Conservation (phyloP, 1,284 basidiomycete species). For the Phlebopus sp. region DNA sequence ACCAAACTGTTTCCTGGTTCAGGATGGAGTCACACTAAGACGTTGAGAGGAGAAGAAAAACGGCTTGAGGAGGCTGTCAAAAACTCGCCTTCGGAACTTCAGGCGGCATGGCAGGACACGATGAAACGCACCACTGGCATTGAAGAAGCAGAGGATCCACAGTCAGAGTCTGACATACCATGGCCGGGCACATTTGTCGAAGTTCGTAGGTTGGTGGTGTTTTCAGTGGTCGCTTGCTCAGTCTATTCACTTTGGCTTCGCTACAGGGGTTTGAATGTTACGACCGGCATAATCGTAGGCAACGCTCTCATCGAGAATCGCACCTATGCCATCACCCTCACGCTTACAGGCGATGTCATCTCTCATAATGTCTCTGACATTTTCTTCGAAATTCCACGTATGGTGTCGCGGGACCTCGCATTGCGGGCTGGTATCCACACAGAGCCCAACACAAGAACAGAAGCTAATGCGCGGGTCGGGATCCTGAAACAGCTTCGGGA, state of each 20-base stretch:
- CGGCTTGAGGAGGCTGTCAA: conserved; percentile 24
- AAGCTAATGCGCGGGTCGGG: conserved; percentile 56
- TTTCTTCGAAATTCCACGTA: conserved; percentile 54
- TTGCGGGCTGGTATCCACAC: conserved; percentile 46
- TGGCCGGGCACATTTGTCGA: conserved; percentile 57
- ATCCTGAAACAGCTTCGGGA: conserved; percentile 53
- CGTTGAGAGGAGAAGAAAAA: conserved; percentile 32
- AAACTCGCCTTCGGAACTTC: conserved; percentile 15
- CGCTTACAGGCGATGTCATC: conserved; percentile 51
- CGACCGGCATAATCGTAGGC: conserved; percentile 50
- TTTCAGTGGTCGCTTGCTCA: neutral
- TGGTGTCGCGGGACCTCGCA: conserved; percentile 46
- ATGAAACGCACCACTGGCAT: conserved; percentile 5
- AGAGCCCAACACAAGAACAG: conserved; percentile 26
- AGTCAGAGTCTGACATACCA: conserved; percentile 14
- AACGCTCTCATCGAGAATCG: conserved; percentile 34
- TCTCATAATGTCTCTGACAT: conserved; percentile 47
- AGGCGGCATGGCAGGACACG: conserved; percentile 24
- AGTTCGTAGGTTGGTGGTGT: conserved; percentile 48
- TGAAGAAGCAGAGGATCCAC: conserved; percentile 18
- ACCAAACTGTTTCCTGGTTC: conserved; percentile 20
- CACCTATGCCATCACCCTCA: conserved; percentile 42
- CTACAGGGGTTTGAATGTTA: conserved; percentile 41
- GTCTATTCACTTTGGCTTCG: conserved; percentile 9
- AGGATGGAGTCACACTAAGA: conserved; percentile 30